Evolutionary conservation across 129 eudicot genomes (phyloP).

Genomic region (Solidago caesia): DNA sequence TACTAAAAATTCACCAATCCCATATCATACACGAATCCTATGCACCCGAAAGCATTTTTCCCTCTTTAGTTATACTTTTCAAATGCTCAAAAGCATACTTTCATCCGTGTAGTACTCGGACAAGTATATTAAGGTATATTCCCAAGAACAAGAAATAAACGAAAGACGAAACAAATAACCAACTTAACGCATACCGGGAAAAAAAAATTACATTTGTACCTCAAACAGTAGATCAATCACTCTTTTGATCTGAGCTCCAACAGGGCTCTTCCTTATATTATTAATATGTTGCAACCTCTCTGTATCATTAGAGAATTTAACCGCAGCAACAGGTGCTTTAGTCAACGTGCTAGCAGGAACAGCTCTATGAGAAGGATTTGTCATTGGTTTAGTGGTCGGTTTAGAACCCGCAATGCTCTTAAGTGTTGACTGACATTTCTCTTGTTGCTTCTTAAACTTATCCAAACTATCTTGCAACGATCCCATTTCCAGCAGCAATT

Average conservation of each 20-base stretch:
- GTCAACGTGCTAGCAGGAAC: slow-evolving; percentile 23
- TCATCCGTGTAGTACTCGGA: too few relatives aligned
- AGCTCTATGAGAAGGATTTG: slow-evolving; percentile 25
- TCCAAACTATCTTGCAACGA: slow-evolving; percentile 55
- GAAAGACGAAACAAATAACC: too few relatives aligned
- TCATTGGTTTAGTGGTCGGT: too few relatives aligned
- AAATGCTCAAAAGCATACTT: too few relatives aligned
- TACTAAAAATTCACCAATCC: too few relatives aligned
- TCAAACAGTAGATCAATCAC: slow-evolving; percentile 24
- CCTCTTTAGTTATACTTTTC: too few relatives aligned
- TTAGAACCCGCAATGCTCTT: slow-evolving; percentile 40
- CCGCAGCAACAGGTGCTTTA: neutral
- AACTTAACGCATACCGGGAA: too few relatives aligned
- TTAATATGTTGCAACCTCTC: slow-evolving; percentile 67
- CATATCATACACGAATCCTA: too few relatives aligned
- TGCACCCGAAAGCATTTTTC: too few relatives aligned
- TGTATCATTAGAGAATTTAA: slow-evolving; percentile 58
- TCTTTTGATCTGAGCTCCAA: slow-evolving; percentile 78
- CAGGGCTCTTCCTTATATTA: slow-evolving; percentile 68
- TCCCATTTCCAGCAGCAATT: slow-evolving; percentile 37
- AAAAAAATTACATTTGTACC: too few relatives aligned
- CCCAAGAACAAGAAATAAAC: too few relatives aligned
- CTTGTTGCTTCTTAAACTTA: slow-evolving; percentile 76
- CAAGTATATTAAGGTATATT: too few relatives aligned
- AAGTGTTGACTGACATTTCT: slow-evolving; percentile 67